These are phyloP conservation scores for Leccinum subspadiceum DNA, from an alignment of 1,284 basidiomycete species.

Conservation along the genomic window DNA sequence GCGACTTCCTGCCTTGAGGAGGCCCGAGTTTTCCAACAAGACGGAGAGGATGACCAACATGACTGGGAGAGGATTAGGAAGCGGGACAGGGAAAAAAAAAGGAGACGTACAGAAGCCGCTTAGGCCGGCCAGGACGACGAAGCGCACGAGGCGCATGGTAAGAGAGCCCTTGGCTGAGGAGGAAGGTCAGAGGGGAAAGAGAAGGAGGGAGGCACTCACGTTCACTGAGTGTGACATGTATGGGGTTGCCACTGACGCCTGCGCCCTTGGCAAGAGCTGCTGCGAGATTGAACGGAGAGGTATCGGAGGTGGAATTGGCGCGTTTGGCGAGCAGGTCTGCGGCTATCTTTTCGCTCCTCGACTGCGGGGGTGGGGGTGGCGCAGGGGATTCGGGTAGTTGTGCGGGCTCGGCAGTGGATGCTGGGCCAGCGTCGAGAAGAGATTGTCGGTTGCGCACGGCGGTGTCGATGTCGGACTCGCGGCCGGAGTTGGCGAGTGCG, in stretches of 20 bases:
- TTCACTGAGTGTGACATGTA: slow-evolving; percentile 79
- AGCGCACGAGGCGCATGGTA: slow-evolving; percentile 61
- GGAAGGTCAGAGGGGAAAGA: not conserved
- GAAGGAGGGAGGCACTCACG: slow-evolving; percentile 44
- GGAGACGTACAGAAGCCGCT: slow-evolving; percentile 50
- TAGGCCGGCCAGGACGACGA: slow-evolving; percentile 50
- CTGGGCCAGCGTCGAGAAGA: slow-evolving; percentile 45
- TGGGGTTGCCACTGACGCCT: slow-evolving; percentile 54
- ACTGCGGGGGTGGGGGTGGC: slow-evolving; percentile 24
- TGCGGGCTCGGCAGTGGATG: slow-evolving; percentile 5
- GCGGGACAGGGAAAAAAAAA: not conserved
- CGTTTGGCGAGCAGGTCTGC: slow-evolving; percentile 50
- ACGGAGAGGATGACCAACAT: slow-evolving; percentile 83
- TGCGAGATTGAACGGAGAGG: slow-evolving; percentile 28
- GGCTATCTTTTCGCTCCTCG: slow-evolving; percentile 54
- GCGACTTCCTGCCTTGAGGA: slow-evolving; percentile 83
- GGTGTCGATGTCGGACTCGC: slow-evolving; percentile 54
- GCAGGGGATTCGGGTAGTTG: slow-evolving; percentile 16
- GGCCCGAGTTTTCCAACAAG: slow-evolving; percentile 87
- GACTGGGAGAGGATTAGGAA: slow-evolving; percentile 42
- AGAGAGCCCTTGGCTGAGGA: slow-evolving; percentile 62
- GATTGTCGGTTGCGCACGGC: slow-evolving; percentile 69
- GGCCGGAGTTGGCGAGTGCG: slow-evolving; percentile 60
- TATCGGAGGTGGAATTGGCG: slow-evolving; percentile 15
- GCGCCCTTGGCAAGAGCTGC: slow-evolving; percentile 42